Evolutionary conservation across 306 rosid species (phyloP), one percentile per base, ranked within the genome.

Genomic region (Dryas octopetala): DNA sequence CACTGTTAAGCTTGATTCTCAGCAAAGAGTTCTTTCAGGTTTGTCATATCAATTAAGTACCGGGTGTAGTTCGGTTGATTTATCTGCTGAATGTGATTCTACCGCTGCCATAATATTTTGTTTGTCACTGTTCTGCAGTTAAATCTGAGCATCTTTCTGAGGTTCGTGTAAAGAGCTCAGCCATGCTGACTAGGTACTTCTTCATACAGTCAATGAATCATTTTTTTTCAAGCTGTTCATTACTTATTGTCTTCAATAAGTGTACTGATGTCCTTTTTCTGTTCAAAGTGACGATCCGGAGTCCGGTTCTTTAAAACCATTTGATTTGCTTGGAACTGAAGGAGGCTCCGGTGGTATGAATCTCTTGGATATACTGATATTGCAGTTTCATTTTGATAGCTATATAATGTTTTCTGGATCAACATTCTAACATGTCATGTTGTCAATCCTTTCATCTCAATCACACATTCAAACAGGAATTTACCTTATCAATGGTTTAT

Each of bases 21-120:
- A 88, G 88, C 99, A 92, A 72, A 92, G 86, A 86, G 93, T 96
- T 90, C 90, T 92, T 84, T 89, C 98, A 89, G 99, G 99, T 96
- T 70, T 68, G 92, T 80, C 58, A 57, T 64, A 58, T 23, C 16
- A 16, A 19, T 74, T 19, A 23, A 51, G 57, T 9, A 54, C 69
- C 26, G 11, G 5, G 12, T 70, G 52, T n/a, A 61, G 45, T 63
- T 70, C 74, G 46, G 61, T 68, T 67, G 44, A 23, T 63, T 17
- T 63, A 28, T 73, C 52, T 52, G 50, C 63, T 23, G 6, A 55
- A 64, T 76, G 15, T 54, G 19, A 26, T 70, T 60, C 8, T 55
- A 6, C 62, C 19, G 43, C 23, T 62, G 17, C 44, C 66, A 40
- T 58, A 49, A 66, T 62, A 38, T 73, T 32, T 77, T 49, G 12